Evolutionary conservation across 2,329 filamentous ascomycete genomes (phyloP).

Genomic region (Volutella citrinella): DNA sequence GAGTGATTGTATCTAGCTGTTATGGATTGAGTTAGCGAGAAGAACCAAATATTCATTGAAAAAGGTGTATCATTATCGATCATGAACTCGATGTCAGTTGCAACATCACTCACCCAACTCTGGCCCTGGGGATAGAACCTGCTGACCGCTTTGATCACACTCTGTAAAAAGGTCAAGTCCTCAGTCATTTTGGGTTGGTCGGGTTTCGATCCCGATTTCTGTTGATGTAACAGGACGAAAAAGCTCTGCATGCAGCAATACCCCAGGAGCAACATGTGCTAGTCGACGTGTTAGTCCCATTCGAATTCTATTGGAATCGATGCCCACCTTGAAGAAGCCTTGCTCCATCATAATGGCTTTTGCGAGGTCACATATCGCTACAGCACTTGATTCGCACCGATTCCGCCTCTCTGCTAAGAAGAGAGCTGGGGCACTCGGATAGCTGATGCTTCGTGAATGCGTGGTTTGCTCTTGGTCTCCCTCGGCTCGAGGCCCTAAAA

Average conservation of each 20-base stretch:
- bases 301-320: background rate
- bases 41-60: too few relatives aligned
- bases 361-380: conserved; percentile 7
- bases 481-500: background rate
- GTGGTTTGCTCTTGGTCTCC: background rate
- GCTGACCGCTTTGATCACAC: conserved; percentile 1
- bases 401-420: conserved; percentile 8
- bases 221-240: conserved; percentile 2
- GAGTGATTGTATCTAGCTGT: too few relatives aligned
- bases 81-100: conserved; percentile 1
- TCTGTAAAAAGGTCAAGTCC: conserved; percentile 1
- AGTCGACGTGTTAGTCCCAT: too few relatives aligned
- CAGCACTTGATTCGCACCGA: conserved; percentile 10
- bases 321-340: background rate
- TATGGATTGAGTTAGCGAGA: too few relatives aligned
- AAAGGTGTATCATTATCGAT: conserved; percentile 3
- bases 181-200: conserved; percentile 1
- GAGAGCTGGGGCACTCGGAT: conserved; percentile 4
- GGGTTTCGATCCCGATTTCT: conserved; percentile 2
- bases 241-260: conserved; percentile 6
- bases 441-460: conserved; percentile 2
- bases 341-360: conserved; percentile 2
- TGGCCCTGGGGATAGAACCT: conserved; percentile 3
- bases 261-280: conserved; percentile 5
- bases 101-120: conserved; percentile 4